phyloP scores from a whole-genome alignment of 805 yeast genomes.

The Ogataea parapolymorpha region DNA sequence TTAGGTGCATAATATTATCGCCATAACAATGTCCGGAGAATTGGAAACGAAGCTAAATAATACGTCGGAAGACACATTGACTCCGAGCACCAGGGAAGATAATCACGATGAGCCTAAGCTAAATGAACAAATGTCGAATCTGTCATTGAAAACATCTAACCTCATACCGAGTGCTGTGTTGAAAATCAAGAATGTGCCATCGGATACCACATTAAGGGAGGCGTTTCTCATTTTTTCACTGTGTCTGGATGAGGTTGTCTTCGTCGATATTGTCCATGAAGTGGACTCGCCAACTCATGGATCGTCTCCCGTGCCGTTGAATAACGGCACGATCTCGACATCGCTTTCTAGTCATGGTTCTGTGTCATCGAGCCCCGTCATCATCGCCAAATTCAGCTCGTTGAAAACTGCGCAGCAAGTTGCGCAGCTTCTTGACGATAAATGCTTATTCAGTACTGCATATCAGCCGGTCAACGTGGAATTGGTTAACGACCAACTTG shows the following conservation, averaged over 20 bases:
- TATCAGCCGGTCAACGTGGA: constrained; percentile 42
- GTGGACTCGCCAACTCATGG: constrained; percentile 19
- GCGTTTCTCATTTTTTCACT: constrained; percentile 64
- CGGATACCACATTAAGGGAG: constrained; percentile 63
- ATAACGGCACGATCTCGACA: constrained; percentile 14
- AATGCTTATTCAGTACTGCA: constrained; percentile 48
- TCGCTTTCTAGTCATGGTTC: constrained; percentile 20
- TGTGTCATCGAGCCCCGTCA: constrained; percentile 28
- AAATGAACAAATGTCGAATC: constrained; percentile 12
- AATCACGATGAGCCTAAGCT: constrained; percentile 9
- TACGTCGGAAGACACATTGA: constrained; percentile 21
- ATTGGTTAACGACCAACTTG: constrained; percentile 32
- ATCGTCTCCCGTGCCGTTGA: constrained; percentile 11
- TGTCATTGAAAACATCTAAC: constrained; percentile 15
- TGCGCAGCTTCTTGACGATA: constrained; percentile 41
- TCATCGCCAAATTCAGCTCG: constrained; percentile 45
- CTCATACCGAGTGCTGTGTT: constrained; percentile 25
- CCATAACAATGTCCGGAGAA: constrained; percentile 5
- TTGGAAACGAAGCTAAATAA: constrained; percentile 13
- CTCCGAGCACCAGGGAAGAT: constrained; percentile 8
- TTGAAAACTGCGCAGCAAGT: constrained; percentile 41
- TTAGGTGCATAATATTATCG: constrained; percentile 2
- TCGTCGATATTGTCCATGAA: constrained; percentile 37
- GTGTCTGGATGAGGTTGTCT: constrained; percentile 54
- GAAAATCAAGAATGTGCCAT: constrained; percentile 55